These are phyloP conservation scores for Rosa persica DNA, from an alignment of 306 rosid genomes.

Conservation along the genomic window DNA sequence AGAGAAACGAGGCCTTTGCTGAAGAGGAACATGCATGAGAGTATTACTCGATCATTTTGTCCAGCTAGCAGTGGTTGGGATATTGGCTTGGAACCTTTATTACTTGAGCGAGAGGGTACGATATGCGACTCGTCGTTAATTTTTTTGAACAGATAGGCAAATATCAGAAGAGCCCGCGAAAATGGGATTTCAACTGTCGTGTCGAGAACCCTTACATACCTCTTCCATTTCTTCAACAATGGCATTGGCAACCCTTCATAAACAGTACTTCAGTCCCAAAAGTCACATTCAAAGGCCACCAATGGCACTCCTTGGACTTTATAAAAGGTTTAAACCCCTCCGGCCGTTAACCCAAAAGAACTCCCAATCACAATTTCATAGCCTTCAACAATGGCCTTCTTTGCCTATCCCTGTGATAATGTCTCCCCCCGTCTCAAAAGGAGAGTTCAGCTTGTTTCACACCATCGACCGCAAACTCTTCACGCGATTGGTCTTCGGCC, in stretches of 20 bases:
- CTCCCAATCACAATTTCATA: background rate
- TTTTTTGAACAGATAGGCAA: background rate
- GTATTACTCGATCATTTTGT: background rate
- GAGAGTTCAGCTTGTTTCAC: conserved; percentile 60
- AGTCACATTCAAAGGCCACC: background rate
- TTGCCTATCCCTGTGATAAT: background rate
- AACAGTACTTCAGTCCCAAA: conserved; percentile 3
- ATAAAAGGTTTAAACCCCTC: conserved; percentile 11
- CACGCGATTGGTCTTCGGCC: conserved; percentile 37
- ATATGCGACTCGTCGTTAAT: background rate
- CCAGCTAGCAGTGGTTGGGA: background rate
- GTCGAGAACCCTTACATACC: background rate
- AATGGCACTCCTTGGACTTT: conserved; percentile 21
- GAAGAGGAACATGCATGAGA: background rate
- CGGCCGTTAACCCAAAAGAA: background rate
- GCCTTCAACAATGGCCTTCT: conserved; percentile 17
- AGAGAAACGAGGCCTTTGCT: background rate
- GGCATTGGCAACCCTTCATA: conserved; percentile 23
- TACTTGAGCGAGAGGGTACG: background rate
- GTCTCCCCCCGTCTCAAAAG: conserved; percentile 24
- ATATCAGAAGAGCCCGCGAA: background rate
- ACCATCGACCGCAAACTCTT: conserved; percentile 54
- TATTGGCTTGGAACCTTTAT: background rate
- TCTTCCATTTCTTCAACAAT: conserved; percentile 22
- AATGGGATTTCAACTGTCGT: conserved; percentile 9